phyloP scores from a whole-genome alignment of 2,329 filamentous ascomycete genomes.

The Corinectria fuckeliana region DNA sequence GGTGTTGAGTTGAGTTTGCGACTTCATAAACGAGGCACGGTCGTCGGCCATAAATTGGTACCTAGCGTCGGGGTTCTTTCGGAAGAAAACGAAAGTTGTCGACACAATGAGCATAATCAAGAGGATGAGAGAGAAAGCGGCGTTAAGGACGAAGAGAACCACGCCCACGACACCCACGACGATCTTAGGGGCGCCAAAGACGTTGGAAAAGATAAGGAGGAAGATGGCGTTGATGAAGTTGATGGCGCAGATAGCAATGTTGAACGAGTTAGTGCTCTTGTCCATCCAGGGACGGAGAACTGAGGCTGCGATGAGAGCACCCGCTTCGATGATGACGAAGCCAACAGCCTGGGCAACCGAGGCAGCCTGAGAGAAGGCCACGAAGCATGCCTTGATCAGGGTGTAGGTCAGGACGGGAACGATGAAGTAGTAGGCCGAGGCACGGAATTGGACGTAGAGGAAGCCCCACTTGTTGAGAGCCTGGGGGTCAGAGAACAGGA shows the following conservation, averaged over 20 bases:
- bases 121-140: conserved; percentile 80
- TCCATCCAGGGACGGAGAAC: conserved; percentile 97
- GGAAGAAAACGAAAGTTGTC: conserved; percentile 73
- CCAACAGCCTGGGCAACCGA: conserved; percentile 80
- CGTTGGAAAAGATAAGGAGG: conserved; percentile 83
- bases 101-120: conserved; percentile 77
- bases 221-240: conserved; percentile 94
- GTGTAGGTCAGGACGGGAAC: conserved; percentile 79
- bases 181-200: conserved; percentile 83
- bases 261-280: conserved; percentile 96
- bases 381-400: conserved; percentile 87
- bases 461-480: conserved; percentile 98
- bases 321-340: conserved; percentile 82
- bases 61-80: conserved; percentile 91
- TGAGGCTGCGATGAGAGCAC: conserved; percentile 76
- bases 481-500: conserved; percentile 93
- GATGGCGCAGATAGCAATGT: conserved; percentile 87
- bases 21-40: conserved; percentile 97
- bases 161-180: conserved; percentile 90
- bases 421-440: conserved; percentile 95
- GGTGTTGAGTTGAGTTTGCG: conserved; percentile 76
- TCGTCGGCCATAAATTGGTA: conserved; percentile 98
- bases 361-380: conserved; percentile 77
- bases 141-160: conserved; percentile 87
- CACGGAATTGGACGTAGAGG: conserved; percentile 95